phyloP scores from a whole-genome alignment of 2,329 filamentous ascomycete species.

The Fusarium pseudoanthophilum region DNA sequence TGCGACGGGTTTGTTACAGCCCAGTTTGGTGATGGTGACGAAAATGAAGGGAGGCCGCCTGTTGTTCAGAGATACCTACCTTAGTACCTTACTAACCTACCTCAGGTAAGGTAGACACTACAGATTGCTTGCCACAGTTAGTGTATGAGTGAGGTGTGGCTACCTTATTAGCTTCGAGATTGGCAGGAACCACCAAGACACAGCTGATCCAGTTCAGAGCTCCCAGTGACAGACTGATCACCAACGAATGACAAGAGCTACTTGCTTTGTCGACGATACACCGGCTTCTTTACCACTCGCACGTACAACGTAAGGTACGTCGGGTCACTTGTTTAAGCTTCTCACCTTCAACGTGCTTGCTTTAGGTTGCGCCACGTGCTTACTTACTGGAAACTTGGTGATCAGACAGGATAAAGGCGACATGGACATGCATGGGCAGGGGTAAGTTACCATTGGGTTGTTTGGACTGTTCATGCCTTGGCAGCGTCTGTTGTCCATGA shows the following conservation, averaged over 20 bases:
- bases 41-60: slow-evolving; percentile 24
- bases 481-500: slow-evolving; percentile 2
- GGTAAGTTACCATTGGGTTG: background rate
- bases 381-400: slow-evolving; percentile 14
- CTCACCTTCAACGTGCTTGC: slow-evolving; percentile 26
- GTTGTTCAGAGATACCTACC: background rate
- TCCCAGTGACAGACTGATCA: slow-evolving; percentile 19
- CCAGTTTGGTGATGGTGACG: slow-evolving; percentile 17
- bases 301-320: background rate
- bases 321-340: slow-evolving; percentile 20
- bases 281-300: background rate
- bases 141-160: slow-evolving; percentile 33
- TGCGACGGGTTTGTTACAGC: slow-evolving; percentile 18
- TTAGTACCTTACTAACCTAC: too few species aligned
- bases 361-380: slow-evolving; percentile 27
- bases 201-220: slow-evolving; percentile 11
- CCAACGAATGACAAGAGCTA: background rate
- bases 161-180: slow-evolving; percentile 1
- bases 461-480: slow-evolving; percentile 20
- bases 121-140: slow-evolving; percentile 19
- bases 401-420: background rate
- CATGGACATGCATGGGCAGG: slow-evolving; percentile 12
- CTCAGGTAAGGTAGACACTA: background rate
- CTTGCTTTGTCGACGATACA: background rate
- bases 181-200: background rate